phyloP scores from a whole-genome alignment of 228 moss, liverwort and hornwort species.

The Sphagnum fallax region DNA sequence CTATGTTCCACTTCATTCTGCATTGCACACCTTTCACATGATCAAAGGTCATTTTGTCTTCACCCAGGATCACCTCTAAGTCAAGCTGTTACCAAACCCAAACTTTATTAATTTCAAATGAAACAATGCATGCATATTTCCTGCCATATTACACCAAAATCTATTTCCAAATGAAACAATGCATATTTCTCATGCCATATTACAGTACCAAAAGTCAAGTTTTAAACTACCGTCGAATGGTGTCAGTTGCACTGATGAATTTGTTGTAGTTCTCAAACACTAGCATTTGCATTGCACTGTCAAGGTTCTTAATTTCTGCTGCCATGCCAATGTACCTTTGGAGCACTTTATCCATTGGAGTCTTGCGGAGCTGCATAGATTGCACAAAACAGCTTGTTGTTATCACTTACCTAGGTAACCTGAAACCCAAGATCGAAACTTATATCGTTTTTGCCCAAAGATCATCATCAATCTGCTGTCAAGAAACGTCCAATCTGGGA shows the following conservation, averaged over 20 bases:
- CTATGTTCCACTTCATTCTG: conserved; percentile 59
- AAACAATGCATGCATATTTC: too few species aligned
- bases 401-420: not conserved
- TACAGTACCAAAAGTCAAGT: too few species aligned
- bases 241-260: conserved; percentile 61
- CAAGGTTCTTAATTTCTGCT: conserved; percentile 47
- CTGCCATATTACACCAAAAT: too few species aligned
- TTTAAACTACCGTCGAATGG: conserved; percentile 31
- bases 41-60: too few species aligned
- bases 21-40: not conserved
- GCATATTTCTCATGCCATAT: too few species aligned
- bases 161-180: too few species aligned
- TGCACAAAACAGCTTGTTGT: not conserved
- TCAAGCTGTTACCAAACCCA: too few species aligned
- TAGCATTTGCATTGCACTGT: conserved; percentile 60
- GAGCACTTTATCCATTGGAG: conserved; percentile 35
- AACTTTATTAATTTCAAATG: too few species aligned
- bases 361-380: conserved; percentile 25
- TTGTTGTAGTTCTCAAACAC: conserved; percentile 60
- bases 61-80: too few species aligned
- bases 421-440: too few species aligned
- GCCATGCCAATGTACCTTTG: conserved; percentile 54
- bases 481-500: not conserved
- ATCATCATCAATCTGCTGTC: not conserved
- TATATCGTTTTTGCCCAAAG: not conserved